A percentile compares a stretch with the other conserved stretches of the same genome.
Evolutionary conservation across 306 rosid genomes (phyloP).

Genomic region (Corylus avellana): DNA sequence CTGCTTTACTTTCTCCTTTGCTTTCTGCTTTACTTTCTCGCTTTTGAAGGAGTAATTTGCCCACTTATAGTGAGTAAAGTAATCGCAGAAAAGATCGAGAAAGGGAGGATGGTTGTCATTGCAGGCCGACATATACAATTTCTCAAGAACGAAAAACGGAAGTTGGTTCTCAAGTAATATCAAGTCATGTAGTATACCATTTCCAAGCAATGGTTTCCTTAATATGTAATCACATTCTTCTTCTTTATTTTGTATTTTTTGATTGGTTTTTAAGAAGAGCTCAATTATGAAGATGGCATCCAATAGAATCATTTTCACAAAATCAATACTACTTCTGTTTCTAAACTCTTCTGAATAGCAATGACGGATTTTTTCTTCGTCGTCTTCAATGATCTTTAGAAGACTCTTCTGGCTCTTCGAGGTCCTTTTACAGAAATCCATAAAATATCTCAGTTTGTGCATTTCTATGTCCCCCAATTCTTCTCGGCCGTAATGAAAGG

Average conservation of each 20-base stretch:
- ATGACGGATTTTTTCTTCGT: background rate
- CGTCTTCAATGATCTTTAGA: background rate
- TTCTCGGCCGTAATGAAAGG: conserved; percentile 3
- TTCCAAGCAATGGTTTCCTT: conserved; percentile 31
- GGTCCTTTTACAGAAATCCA: background rate
- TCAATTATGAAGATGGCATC: conserved; percentile 34
- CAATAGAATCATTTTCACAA: background rate
- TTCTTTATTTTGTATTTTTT: background rate
- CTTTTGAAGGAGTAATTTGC: too few relatives aligned
- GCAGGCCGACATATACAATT: background rate
- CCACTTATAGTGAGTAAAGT: too few relatives aligned
- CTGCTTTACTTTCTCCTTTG: too few relatives aligned
- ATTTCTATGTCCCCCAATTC: conserved; percentile 9
- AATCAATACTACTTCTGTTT: fast-evolving
- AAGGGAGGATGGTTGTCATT: too few relatives aligned
- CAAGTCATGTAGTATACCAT: conserved; percentile 18
- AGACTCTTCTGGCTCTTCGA: background rate
- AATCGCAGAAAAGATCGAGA: too few relatives aligned
- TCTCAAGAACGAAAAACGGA: conserved; percentile 22
- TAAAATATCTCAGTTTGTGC: background rate
- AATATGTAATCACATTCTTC: conserved; percentile 6
- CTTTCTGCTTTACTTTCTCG: too few relatives aligned
- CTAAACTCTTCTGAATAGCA: background rate
- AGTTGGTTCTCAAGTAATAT: conserved; percentile 37
- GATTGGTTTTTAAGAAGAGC: background rate